Base-by-base conservation (phyloP, 352 stramenopile genomes). In the Globisporangium okanoganense region DNA sequence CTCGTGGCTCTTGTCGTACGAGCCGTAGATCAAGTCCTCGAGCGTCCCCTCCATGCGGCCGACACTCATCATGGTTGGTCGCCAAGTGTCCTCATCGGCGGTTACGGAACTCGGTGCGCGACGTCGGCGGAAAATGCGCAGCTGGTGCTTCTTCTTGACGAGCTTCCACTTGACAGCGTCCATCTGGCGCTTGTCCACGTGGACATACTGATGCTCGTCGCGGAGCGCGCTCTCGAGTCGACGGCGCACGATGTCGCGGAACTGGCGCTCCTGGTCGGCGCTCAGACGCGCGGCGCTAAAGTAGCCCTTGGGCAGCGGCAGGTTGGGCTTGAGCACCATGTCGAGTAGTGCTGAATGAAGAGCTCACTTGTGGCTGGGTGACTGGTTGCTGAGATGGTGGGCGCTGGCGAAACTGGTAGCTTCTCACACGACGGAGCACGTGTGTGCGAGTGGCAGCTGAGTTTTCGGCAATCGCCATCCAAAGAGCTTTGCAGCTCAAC, bases 141-240 rank as follows among this genome's bases (percentile, higher is more conserved):
- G 58, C 16, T 72, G 55, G 3, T 72, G 54, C 2, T 80, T 66
- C 33, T 71, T 64, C 18, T 66, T 69, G 25, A 84, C 71, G 24
- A 77, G 61, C 51, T 76, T 78, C 79, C 79, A 89, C 49, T 85
- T 67, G 13, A 50, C 55, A n/a, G 55, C n/a, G 48, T 76, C 68
- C n/a, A 84, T 55, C 14, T 69, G 14, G 5, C 69, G 72, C 14
- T 67, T 62, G 18, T 75, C 49, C 13, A 66, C 64, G 36, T 70
- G 44, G 0, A 44, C 48, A 47, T 68, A 69, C 31, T 58, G 62
- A 5, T 67, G 24, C 48, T 84, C 75, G 16, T 79, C 72, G 0
- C 59, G 64, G 5, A 81, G 56, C 47, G 78, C 54, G 3, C 65
- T 58, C 20, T 55, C 65, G 24, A 81, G 64, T 31, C 71, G 68